Evolutionary conservation across 495 filamentous ascomycete species (phyloP).

Genomic region (Cercophora newfieldiana): DNA sequence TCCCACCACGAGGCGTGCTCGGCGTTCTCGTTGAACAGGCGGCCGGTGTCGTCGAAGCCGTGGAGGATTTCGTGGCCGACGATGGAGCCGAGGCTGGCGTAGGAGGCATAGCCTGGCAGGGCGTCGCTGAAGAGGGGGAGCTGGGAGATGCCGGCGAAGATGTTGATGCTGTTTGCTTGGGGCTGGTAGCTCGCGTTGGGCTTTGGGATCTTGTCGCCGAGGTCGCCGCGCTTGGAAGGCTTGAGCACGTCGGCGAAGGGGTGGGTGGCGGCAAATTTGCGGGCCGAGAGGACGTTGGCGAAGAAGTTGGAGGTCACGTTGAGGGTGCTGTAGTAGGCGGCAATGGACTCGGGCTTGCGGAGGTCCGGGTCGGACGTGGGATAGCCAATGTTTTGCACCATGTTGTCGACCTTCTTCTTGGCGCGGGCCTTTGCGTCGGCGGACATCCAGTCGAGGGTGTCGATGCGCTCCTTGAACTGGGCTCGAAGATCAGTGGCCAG

Average conservation of each 20-base stretch:
- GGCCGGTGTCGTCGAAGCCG: conserved; percentile 68
- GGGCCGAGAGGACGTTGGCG: conserved; percentile 55
- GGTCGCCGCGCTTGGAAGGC: conserved; percentile 62
- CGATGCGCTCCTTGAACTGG: conserved; percentile 46
- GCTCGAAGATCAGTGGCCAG: conserved; percentile 69
- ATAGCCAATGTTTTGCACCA: conserved; percentile 74
- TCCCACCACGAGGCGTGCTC: conserved; percentile 73
- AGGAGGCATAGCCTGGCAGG: conserved; percentile 64
- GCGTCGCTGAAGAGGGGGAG: conserved; percentile 63
- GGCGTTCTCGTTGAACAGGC: conserved; percentile 66
- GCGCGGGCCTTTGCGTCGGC: conserved; percentile 62
- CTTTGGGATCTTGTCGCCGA: conserved; percentile 59
- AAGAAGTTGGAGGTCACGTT: conserved; percentile 60
- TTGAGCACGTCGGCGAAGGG: conserved; percentile 38
- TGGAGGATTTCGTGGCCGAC: conserved; percentile 66
- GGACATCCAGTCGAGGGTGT: conserved; percentile 65
- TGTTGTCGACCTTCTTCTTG: conserved; percentile 68
- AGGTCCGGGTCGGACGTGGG: conserved; percentile 56
- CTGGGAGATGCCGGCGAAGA: conserved; percentile 74
- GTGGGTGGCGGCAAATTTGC: not conserved
- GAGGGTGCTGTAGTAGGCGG: conserved; percentile 59
- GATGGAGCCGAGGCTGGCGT: conserved; percentile 57
- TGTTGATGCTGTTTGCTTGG: conserved; percentile 66
- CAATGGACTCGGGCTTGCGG: conserved; percentile 56
- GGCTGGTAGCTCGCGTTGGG: conserved; percentile 67